These are phyloP conservation scores for Suhomyces wounanorum DNA, from an alignment of 1,139 yeast species.

Conservation along the genomic window DNA sequence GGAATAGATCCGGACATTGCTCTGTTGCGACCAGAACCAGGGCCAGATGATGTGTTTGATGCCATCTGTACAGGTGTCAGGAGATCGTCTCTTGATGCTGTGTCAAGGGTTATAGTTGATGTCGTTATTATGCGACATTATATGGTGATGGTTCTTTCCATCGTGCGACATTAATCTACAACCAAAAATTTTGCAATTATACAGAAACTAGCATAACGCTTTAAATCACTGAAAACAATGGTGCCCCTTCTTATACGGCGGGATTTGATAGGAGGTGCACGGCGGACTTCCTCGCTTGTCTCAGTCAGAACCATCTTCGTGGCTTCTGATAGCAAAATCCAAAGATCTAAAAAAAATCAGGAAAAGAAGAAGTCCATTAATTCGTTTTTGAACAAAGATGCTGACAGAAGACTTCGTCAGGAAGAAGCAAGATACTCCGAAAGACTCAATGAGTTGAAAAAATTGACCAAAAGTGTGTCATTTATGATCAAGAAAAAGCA, in stretches of 20 bases:
- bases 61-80: conserved; percentile 8
- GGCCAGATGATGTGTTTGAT: conserved; percentile 22
- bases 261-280: not conserved
- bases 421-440: conserved; percentile 26
- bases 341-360: conserved; percentile 1
- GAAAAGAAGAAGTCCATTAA: conserved; percentile 14
- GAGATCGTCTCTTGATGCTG: not conserved
- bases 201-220: not conserved
- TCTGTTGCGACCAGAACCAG: conserved; percentile 19
- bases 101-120: not conserved
- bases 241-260: conserved; percentile 1
- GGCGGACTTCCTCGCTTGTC: not conserved
- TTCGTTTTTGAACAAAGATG: conserved; percentile 23
- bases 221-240: not conserved
- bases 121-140: not conserved
- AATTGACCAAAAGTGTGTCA: conserved; percentile 26
- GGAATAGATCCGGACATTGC: conserved; percentile 20
- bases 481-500: conserved; percentile 22
- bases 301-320: conserved; percentile 15
- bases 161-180: not conserved
- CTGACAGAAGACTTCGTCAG: conserved; percentile 18
- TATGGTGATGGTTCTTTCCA: not conserved
- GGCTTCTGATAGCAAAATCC: conserved; percentile 9
- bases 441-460: conserved; percentile 21
- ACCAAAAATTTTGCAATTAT: not conserved